A percentile compares a stretch with the other conserved stretches of the same genome.
phyloP scores from a whole-genome alignment of 441 rosid species.

The Isatis lusitanica region DNA sequence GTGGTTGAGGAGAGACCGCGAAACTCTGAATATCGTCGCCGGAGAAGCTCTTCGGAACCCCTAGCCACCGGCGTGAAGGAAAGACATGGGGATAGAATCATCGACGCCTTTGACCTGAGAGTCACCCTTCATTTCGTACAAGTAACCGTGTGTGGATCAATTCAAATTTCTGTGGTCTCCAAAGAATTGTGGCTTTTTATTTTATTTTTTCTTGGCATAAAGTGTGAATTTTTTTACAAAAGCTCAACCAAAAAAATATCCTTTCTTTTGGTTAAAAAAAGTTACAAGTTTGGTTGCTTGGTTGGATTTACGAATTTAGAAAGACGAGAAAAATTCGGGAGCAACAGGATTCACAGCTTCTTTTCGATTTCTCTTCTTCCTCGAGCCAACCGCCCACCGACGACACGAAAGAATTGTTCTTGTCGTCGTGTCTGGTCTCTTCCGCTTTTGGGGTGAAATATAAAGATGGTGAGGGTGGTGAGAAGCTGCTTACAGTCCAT shows the following conservation, averaged over 20 bases:
- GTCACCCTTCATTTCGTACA: not conserved
- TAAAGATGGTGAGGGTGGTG: slow-evolving; percentile 53
- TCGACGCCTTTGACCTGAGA: not conserved
- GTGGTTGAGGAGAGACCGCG: slow-evolving; percentile 11
- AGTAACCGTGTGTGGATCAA: not conserved
- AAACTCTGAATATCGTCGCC: not conserved
- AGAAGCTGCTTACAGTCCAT: slow-evolving; percentile 76
- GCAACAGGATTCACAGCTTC: not conserved
- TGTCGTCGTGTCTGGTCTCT: not conserved
- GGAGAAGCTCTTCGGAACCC: not conserved
- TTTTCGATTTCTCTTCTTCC: slow-evolving; percentile 7
- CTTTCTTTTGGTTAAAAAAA: not conserved
- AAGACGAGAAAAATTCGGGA: not conserved
- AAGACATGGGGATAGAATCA: slow-evolving; percentile 22
- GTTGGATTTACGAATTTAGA: not conserved
- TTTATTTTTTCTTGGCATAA: not conserved
- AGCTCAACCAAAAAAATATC: not conserved
- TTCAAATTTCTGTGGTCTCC: slow-evolving; percentile 21
- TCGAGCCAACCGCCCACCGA: not conserved
- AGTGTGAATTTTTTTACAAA: not conserved
- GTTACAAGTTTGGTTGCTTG: not conserved
- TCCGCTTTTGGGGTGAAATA: not conserved
- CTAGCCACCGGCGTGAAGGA: slow-evolving; percentile 24
- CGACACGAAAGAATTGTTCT: not conserved
- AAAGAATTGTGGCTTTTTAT: not conserved